Conservation (phyloP, 1,139 yeast species). For the Pichia sp. region DNA sequence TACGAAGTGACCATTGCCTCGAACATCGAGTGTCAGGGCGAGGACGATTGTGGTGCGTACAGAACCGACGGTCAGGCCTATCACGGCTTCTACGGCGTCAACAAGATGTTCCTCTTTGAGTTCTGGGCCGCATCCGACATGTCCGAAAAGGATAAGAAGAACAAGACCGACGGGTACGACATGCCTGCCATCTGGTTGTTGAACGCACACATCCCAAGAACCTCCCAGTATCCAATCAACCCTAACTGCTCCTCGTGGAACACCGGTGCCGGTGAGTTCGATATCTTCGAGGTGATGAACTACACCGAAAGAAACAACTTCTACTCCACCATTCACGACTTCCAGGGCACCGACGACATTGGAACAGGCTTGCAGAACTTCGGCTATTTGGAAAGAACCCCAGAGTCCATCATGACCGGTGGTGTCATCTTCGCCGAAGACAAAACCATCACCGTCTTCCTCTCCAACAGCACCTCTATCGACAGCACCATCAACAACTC, state of each 20-base stretch:
- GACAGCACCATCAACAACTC: constrained; percentile 37
- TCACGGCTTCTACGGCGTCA: constrained; percentile 63
- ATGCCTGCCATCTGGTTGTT: constrained; percentile 79
- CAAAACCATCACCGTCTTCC: constrained; percentile 57
- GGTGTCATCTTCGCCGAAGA: constrained; percentile 64
- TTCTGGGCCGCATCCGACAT: constrained; percentile 52
- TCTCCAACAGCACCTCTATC: constrained; percentile 53
- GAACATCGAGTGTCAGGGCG: constrained; percentile 46
- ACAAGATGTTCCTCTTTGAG: constrained; percentile 69
- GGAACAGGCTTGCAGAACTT: constrained; percentile 54
- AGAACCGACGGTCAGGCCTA: constrained; percentile 69
- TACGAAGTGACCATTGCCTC: constrained; percentile 61
- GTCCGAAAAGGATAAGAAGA: constrained; percentile 32
- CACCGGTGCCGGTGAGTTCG: constrained; percentile 79
- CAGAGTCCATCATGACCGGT: constrained; percentile 53
- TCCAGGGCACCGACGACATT: constrained; percentile 61
- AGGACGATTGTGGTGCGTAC: constrained; percentile 64
- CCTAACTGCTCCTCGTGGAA: constrained; percentile 70
- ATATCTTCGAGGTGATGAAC: constrained; percentile 65
- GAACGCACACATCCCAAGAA: constrained; percentile 75
- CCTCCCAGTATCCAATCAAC: constrained; percentile 64
- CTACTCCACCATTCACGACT: constrained; percentile 66
- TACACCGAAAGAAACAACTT: constrained; percentile 49
- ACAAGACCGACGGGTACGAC: constrained; percentile 44
- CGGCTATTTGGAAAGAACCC: constrained; percentile 53